Conservation (phyloP, 805 yeast species). For the Ogataea methylovora region DNA sequence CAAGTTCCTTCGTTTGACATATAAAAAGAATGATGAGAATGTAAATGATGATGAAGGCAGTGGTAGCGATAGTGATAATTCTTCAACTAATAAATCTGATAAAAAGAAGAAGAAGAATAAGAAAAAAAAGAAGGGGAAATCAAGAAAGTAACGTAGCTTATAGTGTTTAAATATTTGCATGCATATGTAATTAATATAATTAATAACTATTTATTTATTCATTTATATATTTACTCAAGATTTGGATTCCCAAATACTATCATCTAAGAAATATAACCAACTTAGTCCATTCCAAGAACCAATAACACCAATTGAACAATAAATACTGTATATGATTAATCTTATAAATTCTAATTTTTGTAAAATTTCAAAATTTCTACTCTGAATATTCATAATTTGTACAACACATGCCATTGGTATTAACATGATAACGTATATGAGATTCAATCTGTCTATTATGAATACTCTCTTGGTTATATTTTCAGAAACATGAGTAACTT, state of each 20-base stretch:
- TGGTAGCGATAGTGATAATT: too few relatives aligned
- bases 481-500: constrained; percentile 44
- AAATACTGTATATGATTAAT: constrained; percentile 76
- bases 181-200: background rate
- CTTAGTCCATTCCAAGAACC: constrained; percentile 83
- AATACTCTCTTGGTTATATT: constrained; percentile 39
- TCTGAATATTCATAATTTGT: constrained; percentile 46
- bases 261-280: constrained; percentile 85
- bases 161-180: too few relatives aligned
- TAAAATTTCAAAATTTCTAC: constrained; percentile 43
- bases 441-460: constrained; percentile 62
- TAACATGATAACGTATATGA: constrained; percentile 60
- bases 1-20: too few relatives aligned
- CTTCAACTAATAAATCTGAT: background rate
- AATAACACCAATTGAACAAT: constrained; percentile 79
- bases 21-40: background rate
- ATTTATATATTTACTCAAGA: too few relatives aligned
- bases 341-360: constrained; percentile 64
- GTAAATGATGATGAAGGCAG: too few relatives aligned
- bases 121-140: background rate
- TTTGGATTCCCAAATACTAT: constrained; percentile 56
- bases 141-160: background rate
- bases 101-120: constrained; percentile 2
- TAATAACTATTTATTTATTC: background rate
- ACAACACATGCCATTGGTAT: constrained; percentile 49